Evolutionary conservation across 441 rosid genomes (phyloP), one percentile per base, ranked within the genome.

Genomic region (Capsella rubella): DNA sequence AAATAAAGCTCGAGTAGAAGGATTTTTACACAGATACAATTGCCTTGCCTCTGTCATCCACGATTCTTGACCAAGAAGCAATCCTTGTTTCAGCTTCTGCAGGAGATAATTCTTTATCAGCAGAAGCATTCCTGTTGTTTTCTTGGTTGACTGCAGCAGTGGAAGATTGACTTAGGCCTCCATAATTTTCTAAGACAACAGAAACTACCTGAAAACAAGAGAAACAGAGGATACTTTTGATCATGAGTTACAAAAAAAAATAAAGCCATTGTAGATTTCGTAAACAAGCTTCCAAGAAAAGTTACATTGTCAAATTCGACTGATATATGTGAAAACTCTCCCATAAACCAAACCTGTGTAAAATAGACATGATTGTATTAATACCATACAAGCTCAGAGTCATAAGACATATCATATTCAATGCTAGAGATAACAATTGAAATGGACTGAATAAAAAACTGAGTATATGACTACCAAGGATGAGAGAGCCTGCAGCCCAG

Each of bases 11-110:
- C 15, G 81, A 69, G 71, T 70, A 64, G 76, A 82, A 46, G 81
- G 46, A 72, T 78, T 85, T 84, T 85, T 84, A 89, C 89, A 14
- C 73, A 42, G 94, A 70, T 72, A 81, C 85, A 27, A 64, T 71
- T 62, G 88, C 82, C 82, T 86, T 87, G 78, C 91, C 94, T 80
- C 87, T 87, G 57, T 83, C 87, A 82, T 79, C 86, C 77, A 84
- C 90, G 35, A 87, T 78, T 70, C 57, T 84, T 68, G 82, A 80
- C 91, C 89, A 84, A 60, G 90, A 80, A 62, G 84, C 84, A 77
- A 86, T 71, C 69, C 76, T 81, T 67, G 78, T 73, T 69, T 85
- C 71, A 71, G 69, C 78, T 79, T 86, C 91, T 31, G 78, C 66
- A 2, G 83, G 64, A 63, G 78, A 65, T 28, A 83, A 60, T 60